Base-by-base conservation (phyloP, 306 rosid genomes). In the Glycyrrhiza uralensis region DNA sequence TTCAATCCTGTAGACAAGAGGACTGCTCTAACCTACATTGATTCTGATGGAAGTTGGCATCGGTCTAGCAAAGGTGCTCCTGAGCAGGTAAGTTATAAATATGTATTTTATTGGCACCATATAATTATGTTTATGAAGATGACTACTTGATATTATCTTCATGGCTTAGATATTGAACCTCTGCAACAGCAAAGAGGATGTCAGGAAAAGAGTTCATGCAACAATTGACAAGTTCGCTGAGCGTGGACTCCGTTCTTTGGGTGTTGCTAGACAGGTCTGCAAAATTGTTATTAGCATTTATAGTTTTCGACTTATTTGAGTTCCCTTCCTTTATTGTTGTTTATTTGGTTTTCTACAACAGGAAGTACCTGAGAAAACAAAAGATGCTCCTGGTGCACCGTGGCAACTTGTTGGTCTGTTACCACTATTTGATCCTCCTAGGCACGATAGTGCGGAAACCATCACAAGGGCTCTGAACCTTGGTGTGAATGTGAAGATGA, bases 361-460 rank as follows among this genome's bases (percentile, higher is more conserved):
- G 99, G 87, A 85, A 79, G 54, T 95, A 59, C 96, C 99, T 24
- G 97, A 95, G 88, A 95, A 76, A 80, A 44, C 83, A 35, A 95
- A 95, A 82, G 99, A 91, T 15, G 59, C 79, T 68, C 75, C 91
- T 24, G 99, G 99, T 44, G 81, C 81, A 71, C 96, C 97, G 14
- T 95, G 99, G 99, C 90, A 95, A 67, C 87, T 95, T 74, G 89
- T 95, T 83, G 99, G 92, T 24, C 64, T 95, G 75, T 86, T 95
- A 74, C 95, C 99, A 5, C 83, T 95, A 4, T 95, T 95, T 83
- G 99, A 95, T 80, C 99, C 99, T 81, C 99, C 99, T 11, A 85
- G 99, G 82, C 99, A 95, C 26, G 99, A 95, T 74, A 95, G 99
- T 85, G 99, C 99, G 36, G 99, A 95, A 84, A 95, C 99, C 79